Conservation (phyloP, 345 rosid genomes). For the Xanthoceras sorbifolium region DNA sequence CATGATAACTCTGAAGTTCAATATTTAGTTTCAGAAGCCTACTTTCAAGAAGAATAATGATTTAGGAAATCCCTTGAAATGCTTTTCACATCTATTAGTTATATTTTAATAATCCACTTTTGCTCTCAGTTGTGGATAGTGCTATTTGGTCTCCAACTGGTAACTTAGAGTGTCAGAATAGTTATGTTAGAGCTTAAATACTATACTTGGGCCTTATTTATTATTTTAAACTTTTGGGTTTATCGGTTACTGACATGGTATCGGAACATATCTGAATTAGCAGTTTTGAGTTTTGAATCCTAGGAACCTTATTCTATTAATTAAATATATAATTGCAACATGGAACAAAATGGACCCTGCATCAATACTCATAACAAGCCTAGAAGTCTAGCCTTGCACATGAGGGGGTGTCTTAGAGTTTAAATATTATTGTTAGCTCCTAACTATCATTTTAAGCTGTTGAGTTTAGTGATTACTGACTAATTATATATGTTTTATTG, state of each 20-base stretch:
- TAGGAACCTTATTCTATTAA: background rate
- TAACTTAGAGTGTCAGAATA: background rate
- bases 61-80: background rate
- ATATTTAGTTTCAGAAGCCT: background rate
- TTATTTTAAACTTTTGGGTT: background rate
- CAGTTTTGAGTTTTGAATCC: background rate
- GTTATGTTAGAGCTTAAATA: background rate
- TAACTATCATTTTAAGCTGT: background rate
- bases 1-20: slow-evolving; percentile 1
- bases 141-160: background rate
- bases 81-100: background rate
- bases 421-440: background rate
- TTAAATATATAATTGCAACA: background rate
- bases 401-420: background rate
- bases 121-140: background rate
- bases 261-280: background rate
- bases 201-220: background rate
- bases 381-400: background rate
- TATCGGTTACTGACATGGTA: background rate
- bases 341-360: background rate
- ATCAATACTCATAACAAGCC: background rate
- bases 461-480: background rate
- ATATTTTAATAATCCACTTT: background rate
- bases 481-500: background rate
- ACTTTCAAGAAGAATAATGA: background rate